Conservation (phyloP, 768 basidiomycete genomes). For the Agrocybe pediades region DNA sequence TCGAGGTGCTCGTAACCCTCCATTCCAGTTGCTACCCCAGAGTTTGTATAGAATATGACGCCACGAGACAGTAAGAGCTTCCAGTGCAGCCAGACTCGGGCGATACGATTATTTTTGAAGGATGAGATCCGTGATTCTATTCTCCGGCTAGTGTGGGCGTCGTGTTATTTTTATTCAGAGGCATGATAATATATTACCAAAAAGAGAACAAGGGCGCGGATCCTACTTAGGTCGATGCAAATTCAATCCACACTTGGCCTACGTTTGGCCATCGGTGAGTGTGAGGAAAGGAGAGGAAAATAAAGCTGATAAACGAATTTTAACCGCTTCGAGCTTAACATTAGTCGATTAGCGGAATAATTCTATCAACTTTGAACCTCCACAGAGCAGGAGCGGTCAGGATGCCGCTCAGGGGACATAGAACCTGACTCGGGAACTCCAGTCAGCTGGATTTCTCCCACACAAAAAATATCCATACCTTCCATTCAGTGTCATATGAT, state of each 20-base stretch:
- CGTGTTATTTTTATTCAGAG: too few species aligned
- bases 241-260: not conserved
- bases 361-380: not conserved
- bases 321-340: too few species aligned
- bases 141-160: not conserved
- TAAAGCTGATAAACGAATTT: too few species aligned
- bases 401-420: too few species aligned
- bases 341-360: not conserved
- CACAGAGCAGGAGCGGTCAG: too few species aligned
- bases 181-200: not conserved
- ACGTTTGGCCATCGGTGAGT: not conserved
- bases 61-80: not conserved
- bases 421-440: not conserved
- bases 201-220: not conserved
- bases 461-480: not conserved
- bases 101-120: not conserved
- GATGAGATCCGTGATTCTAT: not conserved
- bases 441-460: not conserved
- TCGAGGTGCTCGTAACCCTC: not conserved
- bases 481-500: not conserved
- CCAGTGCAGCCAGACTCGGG: not conserved
- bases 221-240: not conserved
- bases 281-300: not conserved
- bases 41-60: not conserved
- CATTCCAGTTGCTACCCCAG: not conserved